A percentile compares a stretch with the other conserved stretches of the same genome.
Evolutionary conservation across 257 asterid species (phyloP).

Genomic region (Nicotiana attenuata): DNA sequence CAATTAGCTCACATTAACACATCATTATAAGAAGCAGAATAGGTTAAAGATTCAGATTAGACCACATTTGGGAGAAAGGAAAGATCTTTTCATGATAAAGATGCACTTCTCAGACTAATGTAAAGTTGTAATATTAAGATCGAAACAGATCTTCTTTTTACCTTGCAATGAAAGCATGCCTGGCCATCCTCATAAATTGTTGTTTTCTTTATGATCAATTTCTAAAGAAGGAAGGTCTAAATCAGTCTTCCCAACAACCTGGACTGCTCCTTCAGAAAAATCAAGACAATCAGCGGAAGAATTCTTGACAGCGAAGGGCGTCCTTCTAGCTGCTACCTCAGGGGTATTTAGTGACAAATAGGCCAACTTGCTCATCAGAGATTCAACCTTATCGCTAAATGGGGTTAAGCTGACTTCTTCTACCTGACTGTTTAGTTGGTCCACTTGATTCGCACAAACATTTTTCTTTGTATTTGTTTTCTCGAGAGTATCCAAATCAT

Average conservation of each 20-base stretch:
- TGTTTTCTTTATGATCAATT: conserved; percentile 33
- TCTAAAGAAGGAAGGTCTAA: conserved; percentile 21
- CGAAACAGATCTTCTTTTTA: not conserved
- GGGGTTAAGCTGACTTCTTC: conserved; percentile 11
- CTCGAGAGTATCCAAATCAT: conserved; percentile 8
- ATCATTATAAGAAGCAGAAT: not conserved
- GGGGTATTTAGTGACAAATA: conserved; percentile 10
- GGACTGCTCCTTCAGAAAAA: conserved; percentile 19
- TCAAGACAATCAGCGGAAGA: conserved; percentile 16
- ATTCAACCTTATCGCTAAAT: conserved; percentile 19
- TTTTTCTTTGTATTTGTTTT: conserved; percentile 10
- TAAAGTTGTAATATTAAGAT: not conserved
- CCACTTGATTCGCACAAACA: conserved; percentile 15
- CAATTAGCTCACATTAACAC: not conserved
- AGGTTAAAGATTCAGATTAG: not conserved
- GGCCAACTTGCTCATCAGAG: conserved; percentile 12
- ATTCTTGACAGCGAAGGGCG: conserved; percentile 41
- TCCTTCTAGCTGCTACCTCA: conserved; percentile 23
- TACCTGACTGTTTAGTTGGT: not conserved
- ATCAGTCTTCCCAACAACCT: conserved; percentile 21
- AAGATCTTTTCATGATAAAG: not conserved
- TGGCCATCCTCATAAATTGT: conserved; percentile 3
- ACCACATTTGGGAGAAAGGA: not conserved
- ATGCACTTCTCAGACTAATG: not conserved
- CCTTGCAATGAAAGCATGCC: not conserved